phyloP scores from a whole-genome alignment of 768 basidiomycete genomes.

The Collybia sp. region DNA sequence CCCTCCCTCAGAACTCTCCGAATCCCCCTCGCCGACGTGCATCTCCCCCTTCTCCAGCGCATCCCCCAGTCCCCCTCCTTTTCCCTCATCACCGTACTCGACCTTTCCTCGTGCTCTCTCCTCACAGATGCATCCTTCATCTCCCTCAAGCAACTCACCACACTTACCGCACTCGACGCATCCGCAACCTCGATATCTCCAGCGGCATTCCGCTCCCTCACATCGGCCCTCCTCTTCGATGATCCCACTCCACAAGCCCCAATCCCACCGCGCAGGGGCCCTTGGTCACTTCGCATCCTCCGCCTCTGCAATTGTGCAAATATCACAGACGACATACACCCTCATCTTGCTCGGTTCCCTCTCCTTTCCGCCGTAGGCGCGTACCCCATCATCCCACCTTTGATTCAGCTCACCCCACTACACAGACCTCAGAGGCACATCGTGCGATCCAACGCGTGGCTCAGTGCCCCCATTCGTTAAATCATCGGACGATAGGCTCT shows the following conservation, averaged over 20 bases:
- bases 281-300: conserved; percentile 58
- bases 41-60: conserved; percentile 51
- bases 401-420: conserved; percentile 5
- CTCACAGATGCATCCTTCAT: conserved; percentile 56
- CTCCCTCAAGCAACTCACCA: conserved; percentile 45
- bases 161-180: conserved; percentile 60
- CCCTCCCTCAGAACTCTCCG: conserved; percentile 29
- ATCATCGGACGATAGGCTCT: conserved; percentile 23
- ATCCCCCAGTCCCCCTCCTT: conserved; percentile 53
- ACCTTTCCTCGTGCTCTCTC: conserved; percentile 49
- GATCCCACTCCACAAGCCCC: conserved; percentile 13
- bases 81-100: conserved; percentile 59
- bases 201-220: conserved; percentile 48
- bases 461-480: conserved; percentile 21
- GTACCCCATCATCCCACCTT: conserved; percentile 15
- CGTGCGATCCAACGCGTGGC: conserved; percentile 22
- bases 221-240: conserved; percentile 38
- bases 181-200: conserved; percentile 47
- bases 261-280: conserved; percentile 26
- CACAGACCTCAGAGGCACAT: conserved; percentile 47
- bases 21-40: conserved; percentile 49
- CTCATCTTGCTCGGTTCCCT: conserved; percentile 41
- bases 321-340: conserved; percentile 39
- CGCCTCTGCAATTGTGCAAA: conserved; percentile 47
- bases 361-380: conserved; percentile 59